Conservation (phyloP, 2,329 filamentous ascomycete species). For the Xylaria polymorpha region DNA sequence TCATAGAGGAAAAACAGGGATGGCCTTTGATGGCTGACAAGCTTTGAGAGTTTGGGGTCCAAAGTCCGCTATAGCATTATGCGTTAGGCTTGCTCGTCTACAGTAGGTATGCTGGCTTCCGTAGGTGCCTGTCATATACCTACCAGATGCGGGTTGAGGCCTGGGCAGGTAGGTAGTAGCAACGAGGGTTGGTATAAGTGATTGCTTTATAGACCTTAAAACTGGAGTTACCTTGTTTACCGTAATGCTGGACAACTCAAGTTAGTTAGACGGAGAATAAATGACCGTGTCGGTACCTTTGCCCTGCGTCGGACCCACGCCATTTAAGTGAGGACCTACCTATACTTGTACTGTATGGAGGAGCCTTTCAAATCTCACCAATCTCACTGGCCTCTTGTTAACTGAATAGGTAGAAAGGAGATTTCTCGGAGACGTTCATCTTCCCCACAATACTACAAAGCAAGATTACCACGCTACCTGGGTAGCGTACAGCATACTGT, state of each 20-base stretch:
- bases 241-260: background rate
- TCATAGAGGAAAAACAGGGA: slow-evolving; percentile 9
- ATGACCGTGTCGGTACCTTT: slow-evolving; percentile 5
- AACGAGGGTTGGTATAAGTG: slow-evolving; percentile 1
- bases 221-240: background rate
- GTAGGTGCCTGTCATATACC: background rate
- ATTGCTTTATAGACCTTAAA: background rate
- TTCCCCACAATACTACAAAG: slow-evolving; percentile 18
- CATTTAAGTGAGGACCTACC: background rate
- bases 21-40: slow-evolving; percentile 3
- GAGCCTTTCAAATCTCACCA: slow-evolving; percentile 3
- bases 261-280: background rate
- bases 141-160: no score
- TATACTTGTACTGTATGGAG: slow-evolving; percentile 10
- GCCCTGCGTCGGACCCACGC: background rate
- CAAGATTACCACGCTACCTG: slow-evolving; percentile 26
- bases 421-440: slow-evolving; percentile 31
- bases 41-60: slow-evolving; percentile 5
- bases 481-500: slow-evolving; percentile 9
- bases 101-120: background rate
- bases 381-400: slow-evolving; percentile 19
- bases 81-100: background rate
- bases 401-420: slow-evolving; percentile 25
- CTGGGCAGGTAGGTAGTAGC: background rate
- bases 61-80: background rate